Evolutionary conservation across 805 yeast species (phyloP), one percentile per base, ranked within the genome.

Genomic region (Pichia pseudocactophila): DNA sequence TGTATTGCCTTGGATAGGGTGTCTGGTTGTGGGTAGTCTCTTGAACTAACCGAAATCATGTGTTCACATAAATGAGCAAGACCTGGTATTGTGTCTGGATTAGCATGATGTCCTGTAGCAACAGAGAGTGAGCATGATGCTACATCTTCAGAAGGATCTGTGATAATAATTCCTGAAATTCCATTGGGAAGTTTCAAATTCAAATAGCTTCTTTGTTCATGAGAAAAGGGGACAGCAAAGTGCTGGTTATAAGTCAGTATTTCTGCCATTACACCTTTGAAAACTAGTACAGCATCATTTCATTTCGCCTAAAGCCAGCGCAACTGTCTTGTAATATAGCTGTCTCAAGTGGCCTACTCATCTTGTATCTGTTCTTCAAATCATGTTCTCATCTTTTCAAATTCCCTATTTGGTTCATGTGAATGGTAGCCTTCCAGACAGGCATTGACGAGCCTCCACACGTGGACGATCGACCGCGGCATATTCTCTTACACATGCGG

Each of bases 31-130:
- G 83, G 80, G 47, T 58, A 79, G 39, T 67, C 61, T 50, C 71
- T 75, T 0, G 83, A 74, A 3, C 81, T 83, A 42, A 70, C 66
- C 28, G 75, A 62, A 2, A 79, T 42, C 70, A 82, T 68, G 58
- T 87, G 96, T 55, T 87, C 96, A 52, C 94, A 82, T 44, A 86
- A 71, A 64, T 90, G 98, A 0, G 97, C 97, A 30, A 90, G 56
- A 0, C 98, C 98, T 0, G 78, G 78, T 1, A 82, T 51, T 4
- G 69, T 70, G 6, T 63, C 66, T 0, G 95, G 90, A 50, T 90
- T 97, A 37, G 78, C 69, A 53, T 78, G 80, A 2, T 95, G 79
- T 8, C 98, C 98, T 0, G 85, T 68, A 3, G 80, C 80, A 2
- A 88, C 86, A 31, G 85, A 74, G 7, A 90, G 53, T 1, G 95